These are phyloP conservation scores for Cryphonectria radicalis DNA, from an alignment of 2,329 filamentous ascomycete species.

Conservation along the genomic window DNA sequence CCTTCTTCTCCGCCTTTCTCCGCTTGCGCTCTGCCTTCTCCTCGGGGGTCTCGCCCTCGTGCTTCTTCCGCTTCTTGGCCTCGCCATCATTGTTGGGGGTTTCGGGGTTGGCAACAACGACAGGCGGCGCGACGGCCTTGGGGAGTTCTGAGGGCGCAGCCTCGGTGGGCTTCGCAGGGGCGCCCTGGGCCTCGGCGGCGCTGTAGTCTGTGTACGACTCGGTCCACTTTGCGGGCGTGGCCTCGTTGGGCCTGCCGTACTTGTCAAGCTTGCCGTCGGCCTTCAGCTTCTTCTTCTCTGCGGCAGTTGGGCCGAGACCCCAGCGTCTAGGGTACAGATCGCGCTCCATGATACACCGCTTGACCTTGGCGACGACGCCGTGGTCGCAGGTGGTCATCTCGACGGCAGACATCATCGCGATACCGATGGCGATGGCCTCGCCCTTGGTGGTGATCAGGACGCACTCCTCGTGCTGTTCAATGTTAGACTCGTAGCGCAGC, in stretches of 20 bases:
- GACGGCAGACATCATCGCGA: conserved; percentile 97
- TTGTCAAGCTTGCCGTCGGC: conserved; percentile 97
- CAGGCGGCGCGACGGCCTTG: conserved; percentile 39
- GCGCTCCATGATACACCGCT: conserved; percentile 99
- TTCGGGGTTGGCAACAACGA: conserved; percentile 36
- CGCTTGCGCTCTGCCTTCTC: conserved; percentile 55
- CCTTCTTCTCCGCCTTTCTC: conserved; percentile 40
- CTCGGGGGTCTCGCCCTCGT: conserved; percentile 75
- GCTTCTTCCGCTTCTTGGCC: conserved; percentile 83
- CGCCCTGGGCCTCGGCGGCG: conserved; percentile 51
- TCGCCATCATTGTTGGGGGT: conserved; percentile 51
- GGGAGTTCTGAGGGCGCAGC: conserved; percentile 48
- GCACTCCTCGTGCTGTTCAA: conserved; percentile 94
- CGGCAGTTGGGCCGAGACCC: conserved; percentile 90
- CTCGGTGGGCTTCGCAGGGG: conserved; percentile 45
- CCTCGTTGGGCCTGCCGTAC: conserved; percentile 90
- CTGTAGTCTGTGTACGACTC: conserved; percentile 90
- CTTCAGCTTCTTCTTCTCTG: conserved; percentile 99
- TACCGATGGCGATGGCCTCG: conserved; percentile 94
- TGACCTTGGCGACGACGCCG: conserved; percentile 97
- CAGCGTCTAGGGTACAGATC: conserved; percentile 96
- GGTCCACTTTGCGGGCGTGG: conserved; percentile 92
- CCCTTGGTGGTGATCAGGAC: conserved; percentile 99
- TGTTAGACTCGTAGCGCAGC: conserved; percentile 85
- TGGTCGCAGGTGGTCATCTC: conserved; percentile 97